Evolutionary conservation across 2,329 filamentous ascomycete genomes (phyloP).

Genomic region (Xylariales sp.): DNA sequence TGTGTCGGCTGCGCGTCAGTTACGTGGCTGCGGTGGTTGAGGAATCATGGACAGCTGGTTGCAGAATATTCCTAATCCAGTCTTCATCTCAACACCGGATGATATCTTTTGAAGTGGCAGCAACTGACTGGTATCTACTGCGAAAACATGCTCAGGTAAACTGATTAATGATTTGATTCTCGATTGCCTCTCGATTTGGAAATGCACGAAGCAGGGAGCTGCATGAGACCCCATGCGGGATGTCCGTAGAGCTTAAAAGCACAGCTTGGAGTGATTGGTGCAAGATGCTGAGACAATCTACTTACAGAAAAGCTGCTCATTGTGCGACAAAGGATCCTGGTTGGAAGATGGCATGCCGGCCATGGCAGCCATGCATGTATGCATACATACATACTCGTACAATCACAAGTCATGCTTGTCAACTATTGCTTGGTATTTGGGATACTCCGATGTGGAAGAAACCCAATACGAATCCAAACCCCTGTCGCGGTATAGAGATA

Average conservation of each 20-base stretch:
- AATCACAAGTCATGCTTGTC: too few species aligned
- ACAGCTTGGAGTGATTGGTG: not conserved
- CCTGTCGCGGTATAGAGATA: too few species aligned
- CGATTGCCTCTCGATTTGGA: not conserved
- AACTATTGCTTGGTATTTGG: too few species aligned
- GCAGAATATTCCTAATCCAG: too few species aligned
- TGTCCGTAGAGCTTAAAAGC: not conserved
- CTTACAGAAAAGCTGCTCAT: not conserved
- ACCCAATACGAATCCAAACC: too few species aligned
- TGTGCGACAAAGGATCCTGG: not conserved
- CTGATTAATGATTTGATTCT: not conserved
- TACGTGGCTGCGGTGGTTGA: not conserved
- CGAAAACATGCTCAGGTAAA: not conserved
- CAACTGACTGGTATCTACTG: too few species aligned
- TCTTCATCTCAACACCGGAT: too few species aligned
- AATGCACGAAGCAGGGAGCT: slow-evolving; percentile 4
- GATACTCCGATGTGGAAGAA: too few species aligned
- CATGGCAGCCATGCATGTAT: too few species aligned
- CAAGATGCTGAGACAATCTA: slow-evolving; percentile 2
- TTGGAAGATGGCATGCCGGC: not conserved
- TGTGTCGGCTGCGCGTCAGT: slow-evolving; percentile 7
- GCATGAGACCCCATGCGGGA: slow-evolving; percentile 1
- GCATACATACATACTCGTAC: too few species aligned
- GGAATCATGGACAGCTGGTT: not conserved
- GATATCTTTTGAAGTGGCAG: too few species aligned